Evolutionary conservation across 2,329 filamentous ascomycete species (phyloP), one percentile per base, ranked within the genome.

Genomic region (Eurotiales sp.): DNA sequence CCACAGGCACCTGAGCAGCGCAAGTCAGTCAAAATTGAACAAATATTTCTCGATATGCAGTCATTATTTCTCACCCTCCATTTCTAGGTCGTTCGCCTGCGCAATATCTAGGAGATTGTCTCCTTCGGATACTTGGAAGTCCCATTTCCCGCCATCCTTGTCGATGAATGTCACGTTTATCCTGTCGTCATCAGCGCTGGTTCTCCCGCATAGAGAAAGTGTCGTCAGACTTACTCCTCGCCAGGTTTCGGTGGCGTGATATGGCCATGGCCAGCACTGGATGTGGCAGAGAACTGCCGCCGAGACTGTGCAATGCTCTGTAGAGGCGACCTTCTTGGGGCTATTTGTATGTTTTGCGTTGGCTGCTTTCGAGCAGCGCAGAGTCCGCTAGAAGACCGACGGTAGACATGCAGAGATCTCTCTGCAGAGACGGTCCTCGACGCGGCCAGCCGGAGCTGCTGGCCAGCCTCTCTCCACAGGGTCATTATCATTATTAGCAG

Each of bases 91-190:
- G 70, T 97, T 83, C 41, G 87, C 89, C 69, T 96, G 92, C 19
- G 92, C 93, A 64, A 99, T 92, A 64, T 97, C 92, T 50, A 99
- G 79, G 49, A 99, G 77, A 70, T 99, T 99, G 71, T 96, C 90
- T 45, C 93, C 93, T 61, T 87, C 84, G 12, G 83, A 77, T 8
- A 96, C 92, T 54, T 86, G 84, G 62, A 96, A 83, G 55, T 86
- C 88, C 68, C 88, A 80, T 58, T 84, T 79, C 25, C 82, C 76
- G 46, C 85, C 85, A 17, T 96, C 90, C 72, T 97, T 96, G 70
- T 96, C 91, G 59, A 97, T 81, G 68, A 97, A 96, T 0, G 91
- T 95, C 22, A 99, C 81, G 65, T 88, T 87, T 52, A 95, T 81
- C 69, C 90, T 57, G 14, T 14, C 10, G 6, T 2, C 10, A 27